Evolutionary conservation across 768 basidiomycete species (phyloP), one percentile per base, ranked within the genome.

Genomic region (Podaxis rugospora): DNA sequence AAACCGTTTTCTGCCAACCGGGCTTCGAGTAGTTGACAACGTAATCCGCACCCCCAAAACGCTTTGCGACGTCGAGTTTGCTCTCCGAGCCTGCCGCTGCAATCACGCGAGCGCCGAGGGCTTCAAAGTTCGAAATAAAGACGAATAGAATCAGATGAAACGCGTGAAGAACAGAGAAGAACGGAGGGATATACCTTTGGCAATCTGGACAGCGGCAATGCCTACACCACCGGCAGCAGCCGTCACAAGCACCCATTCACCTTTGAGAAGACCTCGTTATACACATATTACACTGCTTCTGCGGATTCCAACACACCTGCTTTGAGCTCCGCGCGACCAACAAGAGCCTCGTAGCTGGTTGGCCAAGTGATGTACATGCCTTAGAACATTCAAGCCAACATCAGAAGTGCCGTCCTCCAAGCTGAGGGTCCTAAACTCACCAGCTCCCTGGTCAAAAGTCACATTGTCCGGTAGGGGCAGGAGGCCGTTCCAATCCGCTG

Each of bases 201-300:
- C 95, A 57, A 98, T 81, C 70, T 98, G 96, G 16, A 95, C 86
- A 5, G 96, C 95, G 5, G 88, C 87, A 54, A 96, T 86, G 0
- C 95, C 95, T 4, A 98, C 95, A 11, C 95, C 96, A 2, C 96
- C 96, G 1, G 95, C 96, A n/a, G 92, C 92, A 5, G 95, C 96
- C 53, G 93, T 93, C 3, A 98, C 88, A 2, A 99, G 84, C 2
- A 97, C 84, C 84, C 89, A 94, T 75, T 98, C 96, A 21, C 90
- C 91, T 90, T 52, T 6, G 36, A 44, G 44, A 51, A n/a, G 10
- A 18, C 55, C 21, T 56, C 27, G 59, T 10, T 46, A 39, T 5
- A 37, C 44, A 51, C 16, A 51, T 39, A 21, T 14, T 18, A 52
- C 18, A 44, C 54, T 5, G 39, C 9, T 37, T 53, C 40, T 6